These are phyloP conservation scores for Tuber magnatum DNA, from an alignment of 495 filamentous ascomycete genomes.

Conservation along the genomic window DNA sequence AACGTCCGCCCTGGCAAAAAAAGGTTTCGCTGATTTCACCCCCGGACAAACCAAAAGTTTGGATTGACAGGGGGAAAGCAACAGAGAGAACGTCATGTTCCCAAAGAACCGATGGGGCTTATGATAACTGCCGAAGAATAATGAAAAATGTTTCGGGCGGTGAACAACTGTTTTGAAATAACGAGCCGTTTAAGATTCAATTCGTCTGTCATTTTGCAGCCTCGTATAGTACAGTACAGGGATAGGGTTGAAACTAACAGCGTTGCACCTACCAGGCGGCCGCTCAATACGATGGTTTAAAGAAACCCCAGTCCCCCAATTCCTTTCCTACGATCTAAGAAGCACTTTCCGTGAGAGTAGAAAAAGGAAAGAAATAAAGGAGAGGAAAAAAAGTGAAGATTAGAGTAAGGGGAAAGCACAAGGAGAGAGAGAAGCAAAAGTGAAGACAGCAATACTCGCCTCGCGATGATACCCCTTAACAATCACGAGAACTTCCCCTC, in stretches of 20 bases:
- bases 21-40: not conserved
- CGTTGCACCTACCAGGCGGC: not conserved
- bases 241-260: not conserved
- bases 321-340: not conserved
- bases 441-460: not conserved
- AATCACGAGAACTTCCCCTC: not conserved
- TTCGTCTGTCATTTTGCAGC: not conserved
- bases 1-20: not conserved
- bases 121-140: not conserved
- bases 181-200: not conserved
- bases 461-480: not conserved
- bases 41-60: not conserved
- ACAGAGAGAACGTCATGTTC: not conserved
- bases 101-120: not conserved
- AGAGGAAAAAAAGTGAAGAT: not conserved
- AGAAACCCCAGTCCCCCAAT: not conserved
- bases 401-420: not conserved
- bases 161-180: conserved; percentile 1
- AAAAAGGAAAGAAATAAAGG: not conserved
- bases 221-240: not conserved
- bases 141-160: conserved; percentile 2
- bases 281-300: not conserved
- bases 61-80: not conserved
- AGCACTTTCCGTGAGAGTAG: not conserved
- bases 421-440: not conserved